Conservation (phyloP, 805 yeast genomes). For the Lachancea waltii region DNA sequence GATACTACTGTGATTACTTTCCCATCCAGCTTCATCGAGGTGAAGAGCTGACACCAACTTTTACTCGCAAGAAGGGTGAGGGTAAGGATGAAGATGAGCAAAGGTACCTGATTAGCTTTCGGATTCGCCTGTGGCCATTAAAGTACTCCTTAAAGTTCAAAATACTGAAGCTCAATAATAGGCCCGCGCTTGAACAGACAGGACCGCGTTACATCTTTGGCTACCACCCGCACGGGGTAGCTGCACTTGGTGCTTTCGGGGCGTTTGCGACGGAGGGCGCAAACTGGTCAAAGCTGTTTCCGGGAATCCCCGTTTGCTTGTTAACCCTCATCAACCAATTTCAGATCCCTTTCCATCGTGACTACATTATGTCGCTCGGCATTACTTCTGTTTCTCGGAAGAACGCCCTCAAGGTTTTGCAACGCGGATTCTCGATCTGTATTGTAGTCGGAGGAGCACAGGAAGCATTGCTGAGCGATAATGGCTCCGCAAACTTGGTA, state of each 20-base stretch:
- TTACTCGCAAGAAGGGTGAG: conserved; percentile 33
- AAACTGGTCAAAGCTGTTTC: conserved; percentile 58
- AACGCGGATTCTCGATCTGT: conserved; percentile 66
- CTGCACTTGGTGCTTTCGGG: conserved; percentile 86
- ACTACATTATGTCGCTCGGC: conserved; percentile 75
- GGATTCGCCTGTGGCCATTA: conserved; percentile 21
- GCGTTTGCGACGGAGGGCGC: conserved; percentile 79
- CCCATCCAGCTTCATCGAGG: conserved; percentile 71
- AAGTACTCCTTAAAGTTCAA: conserved; percentile 12
- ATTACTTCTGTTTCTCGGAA: conserved; percentile 74
- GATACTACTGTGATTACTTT: conserved; percentile 67
- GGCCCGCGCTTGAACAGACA: conserved; percentile 30
- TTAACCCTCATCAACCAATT: conserved; percentile 82
- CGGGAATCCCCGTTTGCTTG: conserved; percentile 75
- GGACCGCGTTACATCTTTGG: conserved; percentile 86
- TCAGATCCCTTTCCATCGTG: conserved; percentile 76
- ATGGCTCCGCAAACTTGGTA: conserved; percentile 58
- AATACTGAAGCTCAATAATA: conserved; percentile 5
- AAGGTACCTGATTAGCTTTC: conserved; percentile 10
- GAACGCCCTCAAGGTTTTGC: conserved; percentile 60
- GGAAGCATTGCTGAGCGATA: conserved; percentile 66
- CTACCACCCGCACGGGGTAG: conserved; percentile 94
- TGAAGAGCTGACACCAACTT: conserved; percentile 66
- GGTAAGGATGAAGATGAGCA: conserved; percentile 13
- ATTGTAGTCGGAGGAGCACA: conserved; percentile 96